Evolutionary conservation across 106 monocot species (phyloP), one percentile per base, ranked within the genome.

Genomic region (Xerophyta viscosa): DNA sequence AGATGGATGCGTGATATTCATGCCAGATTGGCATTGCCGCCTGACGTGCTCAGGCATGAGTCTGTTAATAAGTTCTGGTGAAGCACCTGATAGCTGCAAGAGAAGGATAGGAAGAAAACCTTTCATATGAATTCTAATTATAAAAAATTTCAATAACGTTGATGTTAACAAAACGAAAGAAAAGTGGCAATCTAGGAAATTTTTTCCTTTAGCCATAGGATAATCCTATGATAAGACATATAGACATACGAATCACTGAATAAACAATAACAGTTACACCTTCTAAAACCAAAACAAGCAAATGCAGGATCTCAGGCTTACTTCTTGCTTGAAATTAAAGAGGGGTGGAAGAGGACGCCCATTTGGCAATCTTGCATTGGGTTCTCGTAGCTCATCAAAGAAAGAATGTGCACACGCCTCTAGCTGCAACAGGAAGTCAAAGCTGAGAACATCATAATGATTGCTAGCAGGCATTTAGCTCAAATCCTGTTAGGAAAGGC

Each of bases 331-430:
- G 46, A 76, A 76, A 49, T 76, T 72, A 41, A 72, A 82, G 3
- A 82, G 64, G 24, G 72, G 61, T 39, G 81, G 81, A 13, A 82
- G 54, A n/a, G 76, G 76, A 17, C 81, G 81, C 31, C 81, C 81
- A 68, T 67, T 76, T 36, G 81, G 76, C 72, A 82, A 66, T 33
- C 68, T 54, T 31, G 68, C 71, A 72, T 76, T 82, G 15, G 68
- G 67, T 23, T 76, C 76, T 1, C 81, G 58, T 25, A 82, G 31
- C 46, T 82, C 81, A 61, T 82, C 81, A 65, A 82, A 82, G 31
- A 82, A 82, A 11, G 76, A 64, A 67, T 82, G 81, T 14, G 81
- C 56, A 57, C 81, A 82, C 24, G 76, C 81, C 65, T 82, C 81
- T 44, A 82, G 61, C 81, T 82, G 71, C n/a, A n/a, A n/a, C 50